Evolutionary conservation across 2,329 filamentous ascomycete genomes (phyloP).

Genomic region (Fusarium nematophilum): DNA sequence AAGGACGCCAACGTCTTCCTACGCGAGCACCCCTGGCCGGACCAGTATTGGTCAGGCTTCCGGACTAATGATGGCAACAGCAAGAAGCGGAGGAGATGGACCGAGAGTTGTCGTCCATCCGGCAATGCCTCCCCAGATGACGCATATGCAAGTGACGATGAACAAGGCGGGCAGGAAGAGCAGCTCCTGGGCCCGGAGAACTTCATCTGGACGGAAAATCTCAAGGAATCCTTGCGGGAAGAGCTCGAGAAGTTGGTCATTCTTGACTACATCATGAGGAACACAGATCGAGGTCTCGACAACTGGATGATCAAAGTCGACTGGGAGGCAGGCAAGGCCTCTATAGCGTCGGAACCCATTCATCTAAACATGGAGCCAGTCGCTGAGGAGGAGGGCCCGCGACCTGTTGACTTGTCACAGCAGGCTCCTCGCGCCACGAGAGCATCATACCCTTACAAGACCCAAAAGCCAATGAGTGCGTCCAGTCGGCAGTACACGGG

Average conservation of each 20-base stretch:
- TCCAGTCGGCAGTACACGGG: conserved; percentile 61
- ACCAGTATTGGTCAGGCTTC: conserved; percentile 81
- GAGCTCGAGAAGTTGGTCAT: conserved; percentile 98
- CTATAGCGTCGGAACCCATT: conserved; percentile 84
- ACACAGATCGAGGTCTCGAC: conserved; percentile 94
- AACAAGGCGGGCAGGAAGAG: conserved; percentile 60
- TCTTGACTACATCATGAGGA: conserved; percentile 98
- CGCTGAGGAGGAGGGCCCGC: conserved; percentile 61
- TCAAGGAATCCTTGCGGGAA: conserved; percentile 94
- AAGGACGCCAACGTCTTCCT: conserved; percentile 97
- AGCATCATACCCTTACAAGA: conserved; percentile 74
- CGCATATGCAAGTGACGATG: conserved; percentile 72
- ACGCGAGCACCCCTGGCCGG: conserved; percentile 95
- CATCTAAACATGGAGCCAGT: conserved; percentile 70
- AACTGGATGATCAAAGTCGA: conserved; percentile 99
- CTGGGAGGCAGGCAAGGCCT: conserved; percentile 82
- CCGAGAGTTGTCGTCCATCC: conserved; percentile 80
- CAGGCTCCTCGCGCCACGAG: conserved; percentile 54
- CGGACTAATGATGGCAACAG: conserved; percentile 74
- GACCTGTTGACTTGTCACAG: conserved; percentile 68
- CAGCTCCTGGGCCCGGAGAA: conserved; percentile 64
- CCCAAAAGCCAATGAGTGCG: conserved; percentile 87
- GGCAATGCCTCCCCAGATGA: conserved; percentile 64
- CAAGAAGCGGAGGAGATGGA: conserved; percentile 73
- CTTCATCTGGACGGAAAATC: conserved; percentile 86